Percentiles rank a stretch among this genome's conserved stretches.
These are phyloP conservation scores for Globisporangium cederbergense DNA, from an alignment of 352 stramenopile genomes.

Conservation along the genomic window DNA sequence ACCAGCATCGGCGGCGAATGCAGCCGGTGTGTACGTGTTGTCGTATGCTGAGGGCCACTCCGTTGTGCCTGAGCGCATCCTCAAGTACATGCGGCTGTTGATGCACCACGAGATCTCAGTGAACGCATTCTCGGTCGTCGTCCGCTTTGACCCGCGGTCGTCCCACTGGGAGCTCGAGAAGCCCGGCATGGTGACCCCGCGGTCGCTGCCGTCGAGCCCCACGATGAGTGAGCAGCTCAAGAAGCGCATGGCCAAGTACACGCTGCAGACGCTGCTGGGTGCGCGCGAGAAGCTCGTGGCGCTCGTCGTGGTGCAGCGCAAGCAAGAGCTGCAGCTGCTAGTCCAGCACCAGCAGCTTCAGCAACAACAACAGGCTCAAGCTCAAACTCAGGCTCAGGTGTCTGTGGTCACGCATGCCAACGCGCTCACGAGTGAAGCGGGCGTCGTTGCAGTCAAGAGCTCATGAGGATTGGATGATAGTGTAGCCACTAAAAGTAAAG, in stretches of 20 bases:
- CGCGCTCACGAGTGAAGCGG: not conserved
- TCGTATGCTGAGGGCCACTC: constrained; percentile 74
- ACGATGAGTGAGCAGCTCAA: constrained; percentile 66
- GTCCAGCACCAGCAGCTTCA: constrained; percentile 11
- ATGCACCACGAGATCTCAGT: constrained; percentile 85
- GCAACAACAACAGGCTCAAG: not conserved
- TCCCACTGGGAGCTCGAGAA: constrained; percentile 77
- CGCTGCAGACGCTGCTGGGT: constrained; percentile 57
- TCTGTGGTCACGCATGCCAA: not conserved
- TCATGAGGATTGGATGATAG: constrained; percentile 6
- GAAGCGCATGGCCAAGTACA: constrained; percentile 79
- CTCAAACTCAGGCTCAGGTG: not conserved
- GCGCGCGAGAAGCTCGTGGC: constrained; percentile 57
- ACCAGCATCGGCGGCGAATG: constrained; percentile 18
- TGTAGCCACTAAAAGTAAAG: not conserved
- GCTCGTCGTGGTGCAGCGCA: constrained; percentile 38
- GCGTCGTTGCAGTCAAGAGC: constrained; percentile 12
- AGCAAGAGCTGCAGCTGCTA: constrained; percentile 22
- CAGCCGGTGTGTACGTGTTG: constrained; percentile 63
- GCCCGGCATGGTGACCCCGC: constrained; percentile 77
- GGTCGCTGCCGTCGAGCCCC: constrained; percentile 67
- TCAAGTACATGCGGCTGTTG: constrained; percentile 85
- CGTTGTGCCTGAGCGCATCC: constrained; percentile 68
- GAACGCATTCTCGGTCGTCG: constrained; percentile 82
- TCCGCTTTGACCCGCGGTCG: constrained; percentile 62